phyloP scores from a whole-genome alignment of 2,329 filamentous ascomycete genomes.

The Hypoxylon sp. region DNA sequence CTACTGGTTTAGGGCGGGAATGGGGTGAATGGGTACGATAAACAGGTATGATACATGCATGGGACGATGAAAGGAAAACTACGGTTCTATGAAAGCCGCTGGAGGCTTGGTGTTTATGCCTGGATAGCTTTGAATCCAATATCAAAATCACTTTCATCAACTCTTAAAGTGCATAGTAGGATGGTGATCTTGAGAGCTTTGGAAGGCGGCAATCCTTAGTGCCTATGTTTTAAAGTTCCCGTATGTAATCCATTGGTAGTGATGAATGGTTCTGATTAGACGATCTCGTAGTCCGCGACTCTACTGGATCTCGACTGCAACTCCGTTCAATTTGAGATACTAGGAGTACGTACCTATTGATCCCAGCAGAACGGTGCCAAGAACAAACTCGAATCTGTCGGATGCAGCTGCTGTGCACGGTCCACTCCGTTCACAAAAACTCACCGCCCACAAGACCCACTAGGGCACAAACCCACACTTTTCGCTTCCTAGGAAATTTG shows the following conservation, averaged over 20 bases:
- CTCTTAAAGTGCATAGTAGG: neutral
- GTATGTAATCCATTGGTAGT: neutral
- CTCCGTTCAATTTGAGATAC: neutral
- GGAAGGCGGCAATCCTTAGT: neutral
- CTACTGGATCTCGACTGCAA: too few relatives aligned
- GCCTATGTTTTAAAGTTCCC: neutral
- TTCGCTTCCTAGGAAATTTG: slow-evolving; percentile 49
- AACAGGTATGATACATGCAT: slow-evolving; percentile 19
- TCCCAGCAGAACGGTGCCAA: slow-evolving; percentile 12
- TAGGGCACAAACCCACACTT: slow-evolving; percentile 53
- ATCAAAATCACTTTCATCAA: slow-evolving; percentile 5
- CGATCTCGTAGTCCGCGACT: too few relatives aligned
- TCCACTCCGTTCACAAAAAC: neutral
- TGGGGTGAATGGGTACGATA: slow-evolving; percentile 18
- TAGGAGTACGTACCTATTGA: slow-evolving; percentile 10
- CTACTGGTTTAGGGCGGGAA: slow-evolving; percentile 2
- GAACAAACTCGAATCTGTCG: neutral
- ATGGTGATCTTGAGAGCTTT: neutral
- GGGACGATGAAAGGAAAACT: slow-evolving; percentile 11
- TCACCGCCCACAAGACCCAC: slow-evolving; percentile 19
- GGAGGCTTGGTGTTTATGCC: slow-evolving; percentile 13
- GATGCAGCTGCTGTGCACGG: slow-evolving; percentile 15
- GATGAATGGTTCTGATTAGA: too few relatives aligned
- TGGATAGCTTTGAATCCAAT: slow-evolving; percentile 20
- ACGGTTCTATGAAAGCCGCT: slow-evolving; percentile 17